Conservation (phyloP, 192 early-diverging fungal genomes). For the Blastocladiella britannica region DNA sequence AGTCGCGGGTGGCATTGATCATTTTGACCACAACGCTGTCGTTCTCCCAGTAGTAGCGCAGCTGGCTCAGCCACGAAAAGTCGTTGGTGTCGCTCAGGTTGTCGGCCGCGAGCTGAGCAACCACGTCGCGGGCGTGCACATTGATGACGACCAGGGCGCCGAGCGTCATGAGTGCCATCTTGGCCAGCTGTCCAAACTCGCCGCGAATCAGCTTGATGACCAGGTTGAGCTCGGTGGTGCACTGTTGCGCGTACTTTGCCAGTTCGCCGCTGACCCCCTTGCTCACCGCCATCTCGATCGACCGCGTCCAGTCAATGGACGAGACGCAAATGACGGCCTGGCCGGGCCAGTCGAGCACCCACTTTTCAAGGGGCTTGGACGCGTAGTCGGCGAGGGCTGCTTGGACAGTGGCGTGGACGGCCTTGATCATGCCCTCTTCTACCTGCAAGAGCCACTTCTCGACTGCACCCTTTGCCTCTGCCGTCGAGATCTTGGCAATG, state of each 20-base stretch:
- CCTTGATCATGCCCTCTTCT: conserved; percentile 77
- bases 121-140: conserved; percentile 90
- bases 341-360: conserved; percentile 76
- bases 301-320: conserved; percentile 74
- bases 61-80: conserved; percentile 90
- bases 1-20: conserved; percentile 82
- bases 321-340: conserved; percentile 79
- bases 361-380: conserved; percentile 41
- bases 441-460: conserved; percentile 91
- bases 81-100: conserved; percentile 38
- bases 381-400: conserved; percentile 39
- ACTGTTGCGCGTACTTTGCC: conserved; percentile 22
- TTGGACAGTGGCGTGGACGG: conserved; percentile 53
- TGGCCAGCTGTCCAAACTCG: conserved; percentile 62
- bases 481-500: conserved; percentile 53
- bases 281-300: conserved; percentile 44
- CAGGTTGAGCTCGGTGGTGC: conserved; percentile 40
- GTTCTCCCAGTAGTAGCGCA: conserved; percentile 79
- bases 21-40: conserved; percentile 50
- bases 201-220: conserved; percentile 76
- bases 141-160: conserved; percentile 96
- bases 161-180: conserved; percentile 74
- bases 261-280: conserved; percentile 7
- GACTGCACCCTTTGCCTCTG: conserved; percentile 48
- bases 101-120: conserved; percentile 37